Evolutionary conservation across 1,284 basidiomycete species (phyloP).

Genomic region (Chiua sp.): DNA sequence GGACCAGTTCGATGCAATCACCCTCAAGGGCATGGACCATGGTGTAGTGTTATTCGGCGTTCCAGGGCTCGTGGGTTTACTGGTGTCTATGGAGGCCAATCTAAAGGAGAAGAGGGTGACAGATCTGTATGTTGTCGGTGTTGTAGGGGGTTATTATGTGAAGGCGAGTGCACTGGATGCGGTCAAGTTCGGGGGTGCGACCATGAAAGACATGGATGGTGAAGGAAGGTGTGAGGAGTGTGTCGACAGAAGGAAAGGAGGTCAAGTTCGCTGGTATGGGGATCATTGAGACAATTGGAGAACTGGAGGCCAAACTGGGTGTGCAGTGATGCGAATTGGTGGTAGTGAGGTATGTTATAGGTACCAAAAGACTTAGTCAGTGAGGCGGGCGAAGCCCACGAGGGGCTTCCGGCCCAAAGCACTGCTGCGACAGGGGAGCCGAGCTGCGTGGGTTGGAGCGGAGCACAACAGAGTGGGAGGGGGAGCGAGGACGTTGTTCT

Average conservation of each 20-base stretch:
- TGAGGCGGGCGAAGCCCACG: no score
- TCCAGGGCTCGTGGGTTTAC: constrained; percentile 50
- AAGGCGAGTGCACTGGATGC: constrained; percentile 54
- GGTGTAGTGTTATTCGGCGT: constrained; percentile 59
- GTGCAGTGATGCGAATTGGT: background rate
- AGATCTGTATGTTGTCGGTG: constrained; percentile 52
- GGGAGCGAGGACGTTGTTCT: no score
- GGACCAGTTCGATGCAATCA: constrained; percentile 42
- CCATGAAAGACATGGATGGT: constrained; percentile 54
- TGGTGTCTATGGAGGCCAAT: constrained; percentile 42
- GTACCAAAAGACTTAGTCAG: no score
- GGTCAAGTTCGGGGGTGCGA: constrained; percentile 39
- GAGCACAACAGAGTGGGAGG: no score
- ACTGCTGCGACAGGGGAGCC: no score
- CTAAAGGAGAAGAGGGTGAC: constrained; percentile 45
- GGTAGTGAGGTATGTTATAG: no score
- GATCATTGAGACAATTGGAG: constrained; percentile 31
- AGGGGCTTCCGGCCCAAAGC: no score
- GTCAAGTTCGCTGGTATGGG: constrained; percentile 38
- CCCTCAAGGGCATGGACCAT: constrained; percentile 51
- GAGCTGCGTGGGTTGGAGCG: no score
- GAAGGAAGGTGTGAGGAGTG: constrained; percentile 48
- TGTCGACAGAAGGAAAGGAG: constrained; percentile 33
- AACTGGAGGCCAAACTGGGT: constrained; percentile 26
- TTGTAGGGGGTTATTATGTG: constrained; percentile 61